Evolutionary conservation across 768 basidiomycete genomes (phyloP).

Genomic region (Inosperma sp.): DNA sequence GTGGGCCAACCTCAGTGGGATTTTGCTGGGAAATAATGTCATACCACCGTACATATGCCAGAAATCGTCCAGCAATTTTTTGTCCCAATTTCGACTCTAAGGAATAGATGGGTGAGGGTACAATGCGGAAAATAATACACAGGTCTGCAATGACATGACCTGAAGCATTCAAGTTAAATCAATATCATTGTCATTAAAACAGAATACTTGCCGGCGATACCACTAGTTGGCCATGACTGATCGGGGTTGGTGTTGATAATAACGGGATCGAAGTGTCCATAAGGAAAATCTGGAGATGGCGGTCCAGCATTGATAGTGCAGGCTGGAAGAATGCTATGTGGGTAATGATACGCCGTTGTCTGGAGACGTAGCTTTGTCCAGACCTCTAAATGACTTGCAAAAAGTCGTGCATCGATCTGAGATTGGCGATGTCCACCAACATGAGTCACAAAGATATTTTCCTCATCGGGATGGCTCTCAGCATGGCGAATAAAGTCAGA

Average conservation of each 20-base stretch:
- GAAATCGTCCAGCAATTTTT: constrained; percentile 11
- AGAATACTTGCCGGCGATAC: constrained; percentile 13
- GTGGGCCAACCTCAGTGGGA: background rate
- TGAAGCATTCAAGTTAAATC: background rate
- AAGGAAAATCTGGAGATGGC: background rate
- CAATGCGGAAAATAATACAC: constrained; percentile 6
- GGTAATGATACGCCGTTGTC: constrained; percentile 19
- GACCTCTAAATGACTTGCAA: constrained; percentile 21
- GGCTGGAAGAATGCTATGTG: constrained; percentile 15
- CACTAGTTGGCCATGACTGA: constrained; percentile 16
- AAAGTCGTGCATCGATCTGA: constrained; percentile 11
- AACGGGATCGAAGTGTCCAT: background rate
- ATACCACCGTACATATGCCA: constrained; percentile 25
- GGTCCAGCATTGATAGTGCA: constrained; percentile 22
- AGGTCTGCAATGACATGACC: constrained; percentile 15
- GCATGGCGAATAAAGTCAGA: constrained; percentile 15
- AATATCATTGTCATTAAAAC: background rate
- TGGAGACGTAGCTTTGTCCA: constrained; percentile 26
- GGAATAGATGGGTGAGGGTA: background rate
- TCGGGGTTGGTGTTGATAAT: background rate
- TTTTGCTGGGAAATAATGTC: constrained; percentile 18
- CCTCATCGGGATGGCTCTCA: background rate
- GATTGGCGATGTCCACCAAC: constrained; percentile 12
- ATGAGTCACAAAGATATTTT: background rate
- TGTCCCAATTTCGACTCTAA: background rate